Percentiles rank a stretch among this genome's conserved stretches.
Evolutionary conservation across 805 yeast genomes (phyloP).

Genomic region (Saccharomycopsis sp.): DNA sequence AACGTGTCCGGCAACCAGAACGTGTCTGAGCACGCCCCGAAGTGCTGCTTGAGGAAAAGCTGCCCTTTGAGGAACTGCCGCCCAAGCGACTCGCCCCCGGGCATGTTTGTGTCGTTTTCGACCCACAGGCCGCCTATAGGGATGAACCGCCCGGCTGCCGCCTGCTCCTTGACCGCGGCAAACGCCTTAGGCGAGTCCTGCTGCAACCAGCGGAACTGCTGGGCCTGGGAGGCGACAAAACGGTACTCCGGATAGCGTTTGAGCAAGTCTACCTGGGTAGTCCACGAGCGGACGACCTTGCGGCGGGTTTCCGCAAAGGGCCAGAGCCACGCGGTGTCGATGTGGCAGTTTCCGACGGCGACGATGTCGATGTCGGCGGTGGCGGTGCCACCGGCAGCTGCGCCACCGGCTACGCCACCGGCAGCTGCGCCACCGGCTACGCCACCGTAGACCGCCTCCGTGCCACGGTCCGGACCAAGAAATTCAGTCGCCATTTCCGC

Average conservation of each 20-base stretch:
- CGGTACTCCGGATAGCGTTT: constrained; percentile 88
- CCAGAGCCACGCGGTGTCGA: constrained; percentile 99
- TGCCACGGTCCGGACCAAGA: constrained; percentile 61
- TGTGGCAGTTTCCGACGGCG: constrained; percentile 92
- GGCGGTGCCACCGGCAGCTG: constrained; percentile 43
- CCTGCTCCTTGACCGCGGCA: constrained; percentile 48
- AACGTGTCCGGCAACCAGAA: constrained; percentile 98
- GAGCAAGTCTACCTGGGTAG: constrained; percentile 79
- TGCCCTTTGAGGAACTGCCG: constrained; percentile 91
- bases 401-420: constrained; percentile 55
- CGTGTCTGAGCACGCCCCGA: constrained; percentile 65
- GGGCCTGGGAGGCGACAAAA: constrained; percentile 94
- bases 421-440: constrained; percentile 27
- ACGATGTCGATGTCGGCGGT: constrained; percentile 49
- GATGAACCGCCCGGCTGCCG: constrained; percentile 65
- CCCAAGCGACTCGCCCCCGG: constrained; percentile 85
- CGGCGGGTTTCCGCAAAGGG: constrained; percentile 97
- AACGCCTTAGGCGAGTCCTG: constrained; percentile 81
- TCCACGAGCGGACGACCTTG: constrained; percentile 91
- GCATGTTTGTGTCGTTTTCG: constrained; percentile 92
- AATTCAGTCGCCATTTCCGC: constrained; percentile 56
- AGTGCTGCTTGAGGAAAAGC: constrained; percentile 70
- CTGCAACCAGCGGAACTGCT: constrained; percentile 88
- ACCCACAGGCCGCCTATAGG: constrained; percentile 99
- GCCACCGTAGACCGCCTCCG: constrained; percentile 53